phyloP scores from a whole-genome alignment of 352 stramenopile genomes.

The Globisporangium cystogenes region DNA sequence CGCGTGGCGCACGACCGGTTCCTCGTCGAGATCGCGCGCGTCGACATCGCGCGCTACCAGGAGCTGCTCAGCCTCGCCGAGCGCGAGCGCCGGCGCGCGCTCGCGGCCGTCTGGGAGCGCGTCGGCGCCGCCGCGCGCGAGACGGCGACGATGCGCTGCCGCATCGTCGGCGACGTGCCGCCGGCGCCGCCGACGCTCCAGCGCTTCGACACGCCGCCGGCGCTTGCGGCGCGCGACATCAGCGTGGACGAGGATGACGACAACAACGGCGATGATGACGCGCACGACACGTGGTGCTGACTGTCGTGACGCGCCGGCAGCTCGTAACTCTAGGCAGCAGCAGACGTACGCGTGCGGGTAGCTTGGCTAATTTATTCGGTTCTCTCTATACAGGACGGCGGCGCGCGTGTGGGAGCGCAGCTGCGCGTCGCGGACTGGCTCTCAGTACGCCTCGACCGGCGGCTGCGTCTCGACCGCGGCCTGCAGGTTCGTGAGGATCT shows the following conservation, averaged over 20 bases:
- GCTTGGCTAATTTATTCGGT: not conserved
- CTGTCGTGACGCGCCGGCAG: too few relatives aligned
- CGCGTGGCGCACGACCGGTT: constrained; percentile 66
- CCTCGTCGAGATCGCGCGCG: constrained; percentile 57
- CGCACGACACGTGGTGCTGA: constrained; percentile 12
- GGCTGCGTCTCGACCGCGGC: constrained; percentile 20
- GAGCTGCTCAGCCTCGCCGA: constrained; percentile 37
- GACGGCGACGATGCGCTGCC: constrained; percentile 35
- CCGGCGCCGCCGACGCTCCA: not conserved
- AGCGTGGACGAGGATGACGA: constrained; percentile 3
- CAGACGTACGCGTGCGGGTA: too few relatives aligned
- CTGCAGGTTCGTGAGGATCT: constrained; percentile 72
- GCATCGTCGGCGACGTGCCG: constrained; percentile 11
- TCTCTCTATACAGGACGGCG: not conserved
- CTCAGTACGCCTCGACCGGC: not conserved
- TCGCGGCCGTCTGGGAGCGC: constrained; percentile 41
- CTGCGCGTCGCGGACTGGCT: too few relatives aligned
- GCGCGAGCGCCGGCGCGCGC: constrained; percentile 22
- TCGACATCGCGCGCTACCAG: constrained; percentile 30
- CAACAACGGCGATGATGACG: too few relatives aligned
- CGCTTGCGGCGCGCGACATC: not conserved
- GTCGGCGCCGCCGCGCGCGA: constrained; percentile 18
- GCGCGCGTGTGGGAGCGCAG: too few relatives aligned
- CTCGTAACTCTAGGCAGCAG: too few relatives aligned
- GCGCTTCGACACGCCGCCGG: not conserved